Evolutionary conservation across 306 rosid genomes (phyloP).

Genomic region (Castanospermum australe): DNA sequence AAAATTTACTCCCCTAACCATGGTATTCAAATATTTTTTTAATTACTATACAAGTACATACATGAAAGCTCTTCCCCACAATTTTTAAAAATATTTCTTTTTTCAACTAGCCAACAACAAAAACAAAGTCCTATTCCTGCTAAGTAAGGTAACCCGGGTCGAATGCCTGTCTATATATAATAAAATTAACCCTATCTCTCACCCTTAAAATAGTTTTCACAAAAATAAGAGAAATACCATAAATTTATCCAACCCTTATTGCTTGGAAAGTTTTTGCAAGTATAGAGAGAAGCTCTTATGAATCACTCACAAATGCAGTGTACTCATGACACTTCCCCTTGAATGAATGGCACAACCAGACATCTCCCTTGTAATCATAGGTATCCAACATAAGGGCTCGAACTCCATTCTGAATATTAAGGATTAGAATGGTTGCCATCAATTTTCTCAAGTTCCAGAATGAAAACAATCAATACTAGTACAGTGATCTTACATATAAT

Average conservation of each 20-base stretch:
- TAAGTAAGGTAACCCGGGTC: no score
- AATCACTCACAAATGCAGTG: constrained; percentile 45
- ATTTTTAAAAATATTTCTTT: no score
- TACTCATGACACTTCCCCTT: constrained; percentile 53
- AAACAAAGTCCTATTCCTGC: no score
- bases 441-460: background rate
- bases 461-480: background rate
- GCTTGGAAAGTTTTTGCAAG: background rate
- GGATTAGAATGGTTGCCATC: background rate
- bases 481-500: constrained; percentile 29
- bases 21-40: background rate
- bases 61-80: background rate
- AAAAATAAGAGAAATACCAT: no score
- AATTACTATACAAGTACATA: background rate
- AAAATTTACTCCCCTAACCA: background rate
- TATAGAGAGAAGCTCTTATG: background rate
- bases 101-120: no score
- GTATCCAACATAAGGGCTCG: constrained; percentile 73
- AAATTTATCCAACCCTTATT: background rate
- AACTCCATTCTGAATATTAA: constrained; percentile 60
- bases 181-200: no score
- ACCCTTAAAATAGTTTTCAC: background rate
- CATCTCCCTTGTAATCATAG: constrained; percentile 62
- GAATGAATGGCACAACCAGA: constrained; percentile 85
- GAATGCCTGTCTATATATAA: no score